Percentiles rank a stretch among this genome's conserved stretches.
Evolutionary conservation across 805 yeast genomes (phyloP).

Genomic region (Cyberlindnera maritima): DNA sequence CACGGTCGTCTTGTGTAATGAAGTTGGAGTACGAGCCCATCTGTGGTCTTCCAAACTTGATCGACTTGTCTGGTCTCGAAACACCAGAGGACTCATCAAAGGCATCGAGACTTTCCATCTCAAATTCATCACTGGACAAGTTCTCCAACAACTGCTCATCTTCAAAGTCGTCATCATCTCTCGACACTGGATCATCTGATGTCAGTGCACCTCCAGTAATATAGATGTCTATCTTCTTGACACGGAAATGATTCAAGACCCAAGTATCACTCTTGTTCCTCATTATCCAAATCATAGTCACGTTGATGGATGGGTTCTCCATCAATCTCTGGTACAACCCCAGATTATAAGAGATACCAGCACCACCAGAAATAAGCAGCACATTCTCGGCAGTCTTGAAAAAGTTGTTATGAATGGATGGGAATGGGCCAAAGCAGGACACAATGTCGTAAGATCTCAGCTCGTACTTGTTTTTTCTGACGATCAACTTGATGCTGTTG

Average conservation of each 20-base stretch:
- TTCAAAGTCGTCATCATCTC: conserved; percentile 10
- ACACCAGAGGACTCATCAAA: conserved; percentile 17
- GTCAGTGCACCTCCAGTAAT: conserved; percentile 31
- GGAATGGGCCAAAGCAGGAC: conserved; percentile 42
- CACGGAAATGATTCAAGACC: conserved; percentile 38
- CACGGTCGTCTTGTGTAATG: conserved; percentile 28
- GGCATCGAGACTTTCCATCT: conserved; percentile 23
- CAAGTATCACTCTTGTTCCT: conserved; percentile 45
- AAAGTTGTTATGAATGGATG: conserved; percentile 43
- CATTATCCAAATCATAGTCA: conserved; percentile 55
- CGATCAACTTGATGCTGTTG: conserved; percentile 39
- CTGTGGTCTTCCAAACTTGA: conserved; percentile 42
- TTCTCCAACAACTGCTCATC: conserved; percentile 21
- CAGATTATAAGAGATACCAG: conserved; percentile 65
- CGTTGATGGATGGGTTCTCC: conserved; percentile 25
- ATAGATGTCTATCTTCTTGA: conserved; percentile 37
- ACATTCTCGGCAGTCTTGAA: conserved; percentile 49
- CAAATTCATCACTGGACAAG: conserved; percentile 24
- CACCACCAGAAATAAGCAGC: conserved; percentile 64
- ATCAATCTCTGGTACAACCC: conserved; percentile 46
- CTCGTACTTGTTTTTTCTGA: conserved; percentile 38
- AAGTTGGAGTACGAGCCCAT: conserved; percentile 26
- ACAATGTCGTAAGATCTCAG: conserved; percentile 32
- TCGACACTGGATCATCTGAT: conserved; percentile 9
- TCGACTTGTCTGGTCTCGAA: not conserved